phyloP scores from a whole-genome alignment of 257 asterid species.

The Przewalskia tangutica region DNA sequence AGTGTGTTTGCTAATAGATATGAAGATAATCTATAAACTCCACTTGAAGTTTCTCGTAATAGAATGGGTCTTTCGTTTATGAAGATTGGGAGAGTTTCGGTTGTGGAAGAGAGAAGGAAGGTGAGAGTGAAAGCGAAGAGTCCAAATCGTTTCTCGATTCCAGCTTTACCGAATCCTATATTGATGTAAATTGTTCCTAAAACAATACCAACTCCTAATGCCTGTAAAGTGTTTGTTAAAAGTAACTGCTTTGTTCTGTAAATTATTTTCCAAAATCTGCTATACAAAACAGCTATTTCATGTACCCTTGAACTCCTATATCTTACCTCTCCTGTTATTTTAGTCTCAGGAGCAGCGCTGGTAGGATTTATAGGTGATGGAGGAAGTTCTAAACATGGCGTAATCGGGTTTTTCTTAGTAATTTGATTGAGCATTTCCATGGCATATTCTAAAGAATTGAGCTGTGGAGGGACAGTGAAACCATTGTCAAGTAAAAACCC shows the following conservation, averaged over 20 bases:
- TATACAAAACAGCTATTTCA: constrained; percentile 41
- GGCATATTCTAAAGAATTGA: constrained; percentile 72
- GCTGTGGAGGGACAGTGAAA: constrained; percentile 79
- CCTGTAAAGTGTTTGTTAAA: constrained; percentile 72
- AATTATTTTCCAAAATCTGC: constrained; percentile 73
- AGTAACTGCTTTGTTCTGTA: constrained; percentile 83
- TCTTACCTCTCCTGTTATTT: constrained; percentile 9
- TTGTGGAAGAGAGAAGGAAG: constrained; percentile 83
- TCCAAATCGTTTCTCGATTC: constrained; percentile 78
- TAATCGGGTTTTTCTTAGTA: constrained; percentile 10
- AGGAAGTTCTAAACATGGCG: background rate
- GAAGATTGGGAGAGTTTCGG: constrained; percentile 89
- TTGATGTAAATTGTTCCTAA: constrained; percentile 77
- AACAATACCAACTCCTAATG: constrained; percentile 74
- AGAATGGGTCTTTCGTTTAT: constrained; percentile 82
- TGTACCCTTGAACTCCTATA: constrained; percentile 66
- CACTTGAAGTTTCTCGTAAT: constrained; percentile 74
- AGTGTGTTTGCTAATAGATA: constrained; percentile 72
- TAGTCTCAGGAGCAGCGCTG: background rate
- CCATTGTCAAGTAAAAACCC: constrained; percentile 47
- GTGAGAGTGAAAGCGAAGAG: constrained; percentile 88
- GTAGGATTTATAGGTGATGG: background rate
- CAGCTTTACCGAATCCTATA: constrained; percentile 55
- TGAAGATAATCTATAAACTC: constrained; percentile 82
- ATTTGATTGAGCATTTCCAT: constrained; percentile 74